A percentile compares a stretch with the other conserved stretches of the same genome.
phyloP scores from a whole-genome alignment of 2,329 filamentous ascomycete genomes.

The Ophiocordyceps camponoti-floridani region DNA sequence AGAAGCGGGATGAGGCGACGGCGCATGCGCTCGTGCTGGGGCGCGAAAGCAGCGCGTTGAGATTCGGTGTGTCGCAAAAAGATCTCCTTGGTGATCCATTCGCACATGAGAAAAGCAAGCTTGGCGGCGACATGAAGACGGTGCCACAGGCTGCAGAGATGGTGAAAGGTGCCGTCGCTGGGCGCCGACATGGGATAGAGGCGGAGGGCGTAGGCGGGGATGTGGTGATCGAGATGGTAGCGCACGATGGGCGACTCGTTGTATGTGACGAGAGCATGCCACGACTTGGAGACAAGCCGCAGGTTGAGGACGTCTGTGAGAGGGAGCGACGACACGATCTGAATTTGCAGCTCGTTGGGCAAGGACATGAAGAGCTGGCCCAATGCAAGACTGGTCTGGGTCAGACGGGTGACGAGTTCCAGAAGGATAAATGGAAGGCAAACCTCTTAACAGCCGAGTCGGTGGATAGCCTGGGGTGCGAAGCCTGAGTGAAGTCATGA shows the following conservation, averaged over 20 bases:
- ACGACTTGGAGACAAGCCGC: constrained; percentile 37
- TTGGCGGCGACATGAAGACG: constrained; percentile 46
- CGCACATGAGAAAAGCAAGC: constrained; percentile 41
- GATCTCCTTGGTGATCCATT: constrained; percentile 48
- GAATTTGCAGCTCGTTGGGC: constrained; percentile 44
- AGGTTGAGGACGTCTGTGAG: constrained; percentile 42
- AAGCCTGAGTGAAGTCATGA: constrained; percentile 2
- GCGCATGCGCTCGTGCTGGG: constrained; percentile 45
- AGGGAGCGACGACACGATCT: constrained; percentile 41
- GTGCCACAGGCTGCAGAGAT: constrained; percentile 48
- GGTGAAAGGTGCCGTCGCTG: constrained; percentile 34
- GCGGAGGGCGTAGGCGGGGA: constrained; percentile 40
- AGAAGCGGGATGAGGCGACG: constrained; percentile 43
- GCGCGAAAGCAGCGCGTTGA: constrained; percentile 37
- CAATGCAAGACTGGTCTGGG: constrained; percentile 22
- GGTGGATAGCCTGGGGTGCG: constrained; percentile 7
- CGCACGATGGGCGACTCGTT: constrained; percentile 45
- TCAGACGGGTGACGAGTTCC: constrained; percentile 4
- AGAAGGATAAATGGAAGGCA: not conserved
- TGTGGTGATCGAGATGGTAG: constrained; percentile 39
- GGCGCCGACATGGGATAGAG: constrained; percentile 37
- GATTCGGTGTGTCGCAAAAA: constrained; percentile 39
- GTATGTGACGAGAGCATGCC: constrained; percentile 39
- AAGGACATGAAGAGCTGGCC: constrained; percentile 39
- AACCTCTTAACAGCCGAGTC: constrained; percentile 17